Evolutionary conservation across 352 stramenopile species (phyloP).

Genomic region (Phytopythium boreale): DNA sequence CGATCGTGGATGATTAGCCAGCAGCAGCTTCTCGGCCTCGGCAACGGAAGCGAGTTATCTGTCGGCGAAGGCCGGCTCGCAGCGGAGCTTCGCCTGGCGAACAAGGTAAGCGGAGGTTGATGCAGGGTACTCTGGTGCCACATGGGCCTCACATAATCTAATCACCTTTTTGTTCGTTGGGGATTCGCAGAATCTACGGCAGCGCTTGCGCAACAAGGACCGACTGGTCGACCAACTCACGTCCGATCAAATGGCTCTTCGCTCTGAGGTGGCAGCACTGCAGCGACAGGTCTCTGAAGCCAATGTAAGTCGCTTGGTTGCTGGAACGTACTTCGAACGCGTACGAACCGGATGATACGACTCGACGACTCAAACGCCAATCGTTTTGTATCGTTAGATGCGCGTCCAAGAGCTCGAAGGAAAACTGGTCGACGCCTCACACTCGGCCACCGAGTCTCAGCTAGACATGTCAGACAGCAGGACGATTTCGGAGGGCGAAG

Average conservation of each 20-base stretch:
- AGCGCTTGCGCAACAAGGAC: constrained; percentile 79
- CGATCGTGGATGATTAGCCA: constrained; percentile 76
- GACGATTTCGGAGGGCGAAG: background rate
- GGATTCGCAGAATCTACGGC: constrained; percentile 59
- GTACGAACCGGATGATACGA: too few species aligned
- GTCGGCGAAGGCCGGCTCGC: constrained; percentile 80
- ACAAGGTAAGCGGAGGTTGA: constrained; percentile 58
- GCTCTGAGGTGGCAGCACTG: constrained; percentile 49
- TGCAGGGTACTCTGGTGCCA: background rate
- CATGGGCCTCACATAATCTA: background rate
- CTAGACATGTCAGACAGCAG: background rate
- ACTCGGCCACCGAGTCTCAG: background rate
- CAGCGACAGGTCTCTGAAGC: constrained; percentile 57
- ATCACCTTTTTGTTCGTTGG: constrained; percentile 1
- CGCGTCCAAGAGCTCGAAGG: constrained; percentile 7
- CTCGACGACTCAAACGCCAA: background rate
- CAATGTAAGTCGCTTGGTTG: constrained; percentile 30
- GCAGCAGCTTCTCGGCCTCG: constrained; percentile 64
- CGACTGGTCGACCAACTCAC: constrained; percentile 79
- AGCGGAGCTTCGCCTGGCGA: constrained; percentile 75
- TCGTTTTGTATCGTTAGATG: background rate
- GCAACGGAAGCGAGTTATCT: constrained; percentile 50
- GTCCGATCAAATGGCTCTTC: constrained; percentile 63
- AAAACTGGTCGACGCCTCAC: constrained; percentile 1
- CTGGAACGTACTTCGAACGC: background rate